Evolutionary conservation across 495 filamentous ascomycete species (phyloP).

Genomic region (Recurvomyces mirabilis): DNA sequence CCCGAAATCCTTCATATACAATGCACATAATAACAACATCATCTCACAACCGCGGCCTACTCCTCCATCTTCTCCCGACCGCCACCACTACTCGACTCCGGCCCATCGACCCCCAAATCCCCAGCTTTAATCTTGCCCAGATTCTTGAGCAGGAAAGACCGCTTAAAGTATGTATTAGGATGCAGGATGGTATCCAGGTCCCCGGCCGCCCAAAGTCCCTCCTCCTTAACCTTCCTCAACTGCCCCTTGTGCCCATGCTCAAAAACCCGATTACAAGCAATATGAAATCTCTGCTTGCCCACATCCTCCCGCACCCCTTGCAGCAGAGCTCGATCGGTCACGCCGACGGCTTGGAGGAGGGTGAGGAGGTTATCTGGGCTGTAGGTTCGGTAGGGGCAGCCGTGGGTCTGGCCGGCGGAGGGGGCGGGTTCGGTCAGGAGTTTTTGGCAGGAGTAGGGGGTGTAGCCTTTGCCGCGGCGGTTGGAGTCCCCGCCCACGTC

Average conservation of each 20-base stretch:
- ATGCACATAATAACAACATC: no score
- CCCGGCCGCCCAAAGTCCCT: conserved; percentile 59
- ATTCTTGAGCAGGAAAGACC: conserved; percentile 79
- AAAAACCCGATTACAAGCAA: conserved; percentile 95
- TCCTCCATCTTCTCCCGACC: not conserved
- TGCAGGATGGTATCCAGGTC: conserved; percentile 93
- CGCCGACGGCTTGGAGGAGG: conserved; percentile 61
- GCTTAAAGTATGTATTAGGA: conserved; percentile 95
- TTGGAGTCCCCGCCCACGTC: conserved; percentile 91
- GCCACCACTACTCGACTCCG: conserved; percentile 1
- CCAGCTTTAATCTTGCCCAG: conserved; percentile 35
- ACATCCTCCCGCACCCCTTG: conserved; percentile 79
- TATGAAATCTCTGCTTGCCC: conserved; percentile 77
- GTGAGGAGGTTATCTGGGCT: conserved; percentile 70
- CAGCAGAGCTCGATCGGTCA: conserved; percentile 66
- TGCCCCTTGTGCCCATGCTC: conserved; percentile 78
- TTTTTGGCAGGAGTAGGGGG: conserved; percentile 86
- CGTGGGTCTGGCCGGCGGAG: conserved; percentile 74
- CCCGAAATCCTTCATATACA: no score
- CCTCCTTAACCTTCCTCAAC: conserved; percentile 79
- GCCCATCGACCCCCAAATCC: conserved; percentile 20
- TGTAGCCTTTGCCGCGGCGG: conserved; percentile 72
- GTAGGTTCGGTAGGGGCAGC: conserved; percentile 93
- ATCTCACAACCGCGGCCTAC: no score
- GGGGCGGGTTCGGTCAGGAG: conserved; percentile 79